Percentiles rank a stretch among this genome's conserved stretches.
These are phyloP conservation scores for Geum urbanum DNA, from an alignment of 306 rosid species.

Conservation along the genomic window DNA sequence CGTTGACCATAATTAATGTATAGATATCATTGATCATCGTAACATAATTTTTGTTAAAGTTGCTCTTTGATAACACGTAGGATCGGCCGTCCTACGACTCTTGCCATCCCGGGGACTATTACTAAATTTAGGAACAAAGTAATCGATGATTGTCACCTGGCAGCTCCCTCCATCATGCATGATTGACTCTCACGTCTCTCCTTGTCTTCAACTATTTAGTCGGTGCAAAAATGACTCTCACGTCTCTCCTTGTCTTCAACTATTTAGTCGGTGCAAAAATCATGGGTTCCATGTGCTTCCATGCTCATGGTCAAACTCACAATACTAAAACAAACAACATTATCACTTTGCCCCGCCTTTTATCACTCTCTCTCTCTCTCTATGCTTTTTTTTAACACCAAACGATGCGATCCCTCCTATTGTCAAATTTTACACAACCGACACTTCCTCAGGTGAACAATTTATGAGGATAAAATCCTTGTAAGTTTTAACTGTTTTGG, in stretches of 20 bases:
- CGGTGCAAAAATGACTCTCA: constrained; percentile 16
- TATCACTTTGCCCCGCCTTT: neutral
- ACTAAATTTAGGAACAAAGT: neutral
- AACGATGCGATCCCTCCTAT: neutral
- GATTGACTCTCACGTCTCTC: constrained; percentile 1
- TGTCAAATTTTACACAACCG: neutral
- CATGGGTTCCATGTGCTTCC: constrained; percentile 11
- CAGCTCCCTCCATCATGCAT: constrained; percentile 10
- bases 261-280: constrained; percentile 15
- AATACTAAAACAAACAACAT: neutral
- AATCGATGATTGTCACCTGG: constrained; percentile 4
- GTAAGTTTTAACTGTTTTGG: too few relatives aligned
- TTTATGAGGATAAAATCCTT: too few relatives aligned
- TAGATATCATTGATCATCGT: too few relatives aligned
- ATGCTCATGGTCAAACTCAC: constrained; percentile 8
- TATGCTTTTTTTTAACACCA: neutral
- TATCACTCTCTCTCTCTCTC: too few relatives aligned
- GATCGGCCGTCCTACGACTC: neutral
- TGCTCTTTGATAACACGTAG: neutral
- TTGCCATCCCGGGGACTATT: too few relatives aligned
- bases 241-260: neutral
- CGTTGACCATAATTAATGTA: too few relatives aligned
- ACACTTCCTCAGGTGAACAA: neutral
- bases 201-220: neutral
- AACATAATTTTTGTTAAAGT: too few relatives aligned